Evolutionary conservation across 1,139 yeast species (phyloP).

Genomic region (Suhomyces atakaporum): DNA sequence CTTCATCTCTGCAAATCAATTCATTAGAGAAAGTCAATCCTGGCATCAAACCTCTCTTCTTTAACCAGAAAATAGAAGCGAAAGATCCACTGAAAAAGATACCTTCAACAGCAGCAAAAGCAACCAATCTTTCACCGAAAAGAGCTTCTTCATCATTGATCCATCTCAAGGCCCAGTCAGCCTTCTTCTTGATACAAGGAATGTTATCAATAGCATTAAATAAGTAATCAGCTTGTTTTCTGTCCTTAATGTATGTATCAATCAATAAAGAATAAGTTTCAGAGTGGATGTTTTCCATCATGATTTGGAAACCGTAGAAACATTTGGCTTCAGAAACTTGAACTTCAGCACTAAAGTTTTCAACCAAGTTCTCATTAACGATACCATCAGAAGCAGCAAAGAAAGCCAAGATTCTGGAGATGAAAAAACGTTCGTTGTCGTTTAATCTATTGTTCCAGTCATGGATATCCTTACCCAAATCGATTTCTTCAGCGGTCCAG

Average conservation of each 20-base stretch:
- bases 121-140: constrained; percentile 93
- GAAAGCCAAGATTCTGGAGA: constrained; percentile 93
- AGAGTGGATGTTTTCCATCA: constrained; percentile 99
- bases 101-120: constrained; percentile 99
- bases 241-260: constrained; percentile 94
- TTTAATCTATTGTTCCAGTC: constrained; percentile 88
- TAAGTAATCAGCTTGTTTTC: constrained; percentile 82
- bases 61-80: constrained; percentile 97
- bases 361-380: constrained; percentile 95
- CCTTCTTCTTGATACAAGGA: constrained; percentile 93
- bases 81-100: constrained; percentile 97
- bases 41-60: constrained; percentile 98
- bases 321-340: constrained; percentile 98
- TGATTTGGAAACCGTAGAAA: constrained; percentile 98
- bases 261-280: constrained; percentile 94
- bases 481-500: constrained; percentile 99
- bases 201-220: constrained; percentile 94
- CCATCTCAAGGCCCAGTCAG: constrained; percentile 98
- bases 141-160: constrained; percentile 82
- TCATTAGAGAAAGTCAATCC: constrained; percentile 97
- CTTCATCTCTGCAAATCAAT: constrained; percentile 97
- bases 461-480: constrained; percentile 81
- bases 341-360: constrained; percentile 95
- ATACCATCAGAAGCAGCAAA: constrained; percentile 98
- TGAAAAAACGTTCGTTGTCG: constrained; percentile 87